phyloP scores from a whole-genome alignment of 2,329 filamentous ascomycete species.

The Sporothrix brunneoviolacea region DNA sequence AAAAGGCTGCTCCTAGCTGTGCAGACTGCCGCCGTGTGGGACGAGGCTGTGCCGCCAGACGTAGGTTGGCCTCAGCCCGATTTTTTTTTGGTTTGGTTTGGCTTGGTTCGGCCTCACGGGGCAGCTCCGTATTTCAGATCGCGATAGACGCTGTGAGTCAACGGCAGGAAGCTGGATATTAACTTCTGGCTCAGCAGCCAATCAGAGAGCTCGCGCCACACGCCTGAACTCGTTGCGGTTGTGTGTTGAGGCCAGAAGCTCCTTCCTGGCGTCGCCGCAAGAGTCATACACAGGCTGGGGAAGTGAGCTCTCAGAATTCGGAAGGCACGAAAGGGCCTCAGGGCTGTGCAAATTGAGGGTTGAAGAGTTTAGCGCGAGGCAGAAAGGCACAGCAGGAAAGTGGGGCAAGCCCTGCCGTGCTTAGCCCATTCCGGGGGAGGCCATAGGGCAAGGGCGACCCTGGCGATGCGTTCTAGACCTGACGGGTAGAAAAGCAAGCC shows the following conservation, averaged over 20 bases:
- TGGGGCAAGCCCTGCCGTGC: too few relatives aligned
- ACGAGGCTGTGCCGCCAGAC: constrained; percentile 1
- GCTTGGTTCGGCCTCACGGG: too few relatives aligned
- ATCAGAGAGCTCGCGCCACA: not conserved
- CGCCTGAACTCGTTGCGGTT: not conserved
- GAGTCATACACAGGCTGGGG: constrained; percentile 1
- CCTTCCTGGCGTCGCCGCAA: not conserved
- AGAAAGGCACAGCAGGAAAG: not conserved
- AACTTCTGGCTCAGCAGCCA: not conserved
- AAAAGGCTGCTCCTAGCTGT: too few relatives aligned
- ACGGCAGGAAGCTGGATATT: not conserved
- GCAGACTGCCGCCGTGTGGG: too few relatives aligned
- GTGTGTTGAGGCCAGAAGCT: constrained; percentile 1
- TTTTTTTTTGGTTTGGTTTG: not conserved
- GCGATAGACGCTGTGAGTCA: too few relatives aligned
- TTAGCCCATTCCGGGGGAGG: too few relatives aligned
- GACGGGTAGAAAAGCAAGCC: too few relatives aligned
- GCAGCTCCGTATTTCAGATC: too few relatives aligned
- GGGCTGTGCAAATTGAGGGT: not conserved
- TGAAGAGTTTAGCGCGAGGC: constrained; percentile 4
- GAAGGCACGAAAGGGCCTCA: not conserved
- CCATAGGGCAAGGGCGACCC: too few relatives aligned
- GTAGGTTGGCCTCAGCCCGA: constrained; percentile 1
- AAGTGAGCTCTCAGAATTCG: not conserved
- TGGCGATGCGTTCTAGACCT: too few relatives aligned